A percentile compares a stretch with the other conserved stretches of the same genome.
phyloP scores from a whole-genome alignment of 176 grass and related monocot species.

The Avena atlantica region DNA sequence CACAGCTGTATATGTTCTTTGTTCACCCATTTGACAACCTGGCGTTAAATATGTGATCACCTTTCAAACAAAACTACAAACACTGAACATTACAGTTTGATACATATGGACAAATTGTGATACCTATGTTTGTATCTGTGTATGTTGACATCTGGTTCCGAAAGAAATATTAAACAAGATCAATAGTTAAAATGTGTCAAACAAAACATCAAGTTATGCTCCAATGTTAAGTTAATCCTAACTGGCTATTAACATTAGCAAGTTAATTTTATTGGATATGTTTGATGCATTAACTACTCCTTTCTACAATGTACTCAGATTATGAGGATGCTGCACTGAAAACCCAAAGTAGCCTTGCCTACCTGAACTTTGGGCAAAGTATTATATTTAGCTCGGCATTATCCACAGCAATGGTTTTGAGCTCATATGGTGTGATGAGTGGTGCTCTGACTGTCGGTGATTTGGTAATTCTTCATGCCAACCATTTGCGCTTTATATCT shows the following conservation, averaged over 20 bases:
- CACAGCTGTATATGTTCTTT: slow-evolving; percentile 11
- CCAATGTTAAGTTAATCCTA: slow-evolving; percentile 14
- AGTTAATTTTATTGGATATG: slow-evolving; percentile 38
- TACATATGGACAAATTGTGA: slow-evolving; percentile 9
- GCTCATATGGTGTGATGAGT: slow-evolving; percentile 96
- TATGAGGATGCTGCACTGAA: slow-evolving; percentile 93
- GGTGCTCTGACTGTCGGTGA: slow-evolving; percentile 97
- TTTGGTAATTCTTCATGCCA: slow-evolving; percentile 71
- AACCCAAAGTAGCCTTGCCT: slow-evolving; percentile 96
- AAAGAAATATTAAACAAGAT: background rate
- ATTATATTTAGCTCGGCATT: slow-evolving; percentile 94
- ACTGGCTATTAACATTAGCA: background rate
- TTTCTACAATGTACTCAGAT: slow-evolving; percentile 52
- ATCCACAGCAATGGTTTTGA: slow-evolving; percentile 94
- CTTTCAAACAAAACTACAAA: slow-evolving; percentile 31
- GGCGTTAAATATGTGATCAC: slow-evolving; percentile 30
- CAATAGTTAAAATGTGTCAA: slow-evolving; percentile 1
- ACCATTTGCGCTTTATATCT: slow-evolving; percentile 10
- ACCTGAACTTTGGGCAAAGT: slow-evolving; percentile 94
- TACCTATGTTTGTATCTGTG: slow-evolving; percentile 41
- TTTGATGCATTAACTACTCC: slow-evolving; percentile 43
- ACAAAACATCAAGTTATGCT: slow-evolving; percentile 20
- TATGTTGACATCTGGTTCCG: slow-evolving; percentile 20
- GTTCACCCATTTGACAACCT: slow-evolving; percentile 21
- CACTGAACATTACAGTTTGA: slow-evolving; percentile 14